Evolutionary conservation across 1,284 basidiomycete genomes (phyloP), one percentile per base, ranked within the genome.

Genomic region (Leccinum solheimii): DNA sequence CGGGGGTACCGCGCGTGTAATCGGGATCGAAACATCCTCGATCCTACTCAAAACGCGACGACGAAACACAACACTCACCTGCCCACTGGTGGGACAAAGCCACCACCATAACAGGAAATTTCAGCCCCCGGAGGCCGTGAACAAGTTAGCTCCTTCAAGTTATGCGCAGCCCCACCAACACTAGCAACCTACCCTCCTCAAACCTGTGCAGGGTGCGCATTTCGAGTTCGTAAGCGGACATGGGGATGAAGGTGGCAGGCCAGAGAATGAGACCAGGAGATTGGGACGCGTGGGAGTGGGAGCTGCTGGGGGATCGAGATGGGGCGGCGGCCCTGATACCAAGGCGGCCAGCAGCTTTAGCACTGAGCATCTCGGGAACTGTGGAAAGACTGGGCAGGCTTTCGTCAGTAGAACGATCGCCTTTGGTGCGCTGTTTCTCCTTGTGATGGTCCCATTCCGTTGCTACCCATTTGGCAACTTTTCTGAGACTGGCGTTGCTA

Each of bases 171-270:
- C 19, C 26, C 49, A 26, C 23, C 49, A 16, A 19, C 40, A n/a
- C 34, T 34, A 34, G 34, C 34, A 6, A 34, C 34, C 34, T 34
- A 34, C 34, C 34, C 40, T n/a, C n/a, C 5, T 43, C 21, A 53
- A 53, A 36, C 34, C 52, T 34, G 52, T 53, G 52, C 34, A 32
- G 21, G 7, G 30, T 14, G 36, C 13, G 86, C 82, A 87, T 84
- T 76, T 91, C 88, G 49, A 90, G 75, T 69, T 89, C 87, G 2
- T 72, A 68, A 10, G 86, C 79, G 0, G 78, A 61, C 67, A 87
- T 77, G 1, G 86, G 82, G 52, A 90, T 78, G 69, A 87, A 87
- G 5, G 80, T 84, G 38, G 79, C 72, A 6, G 85, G 82, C 74
- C 81, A 83, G 40, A 87, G 72, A 36, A 89, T 69, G 16, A 85